phyloP scores from a whole-genome alignment of 805 yeast species.

The Pichia paraexigua region DNA sequence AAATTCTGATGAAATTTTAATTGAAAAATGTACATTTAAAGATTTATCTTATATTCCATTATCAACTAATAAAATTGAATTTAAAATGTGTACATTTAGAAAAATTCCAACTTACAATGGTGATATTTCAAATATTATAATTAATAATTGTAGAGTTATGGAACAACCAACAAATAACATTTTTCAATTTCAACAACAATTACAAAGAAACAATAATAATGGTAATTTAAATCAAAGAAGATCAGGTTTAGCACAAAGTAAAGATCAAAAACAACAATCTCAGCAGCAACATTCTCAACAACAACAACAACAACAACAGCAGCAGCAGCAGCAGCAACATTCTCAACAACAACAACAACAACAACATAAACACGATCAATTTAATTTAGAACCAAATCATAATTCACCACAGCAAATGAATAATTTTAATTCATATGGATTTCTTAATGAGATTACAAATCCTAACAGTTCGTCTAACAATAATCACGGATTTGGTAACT shows the following conservation, averaged over 20 bases:
- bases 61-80: slow-evolving; percentile 18
- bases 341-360: slow-evolving; percentile 4
- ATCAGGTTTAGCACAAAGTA: slow-evolving; percentile 2
- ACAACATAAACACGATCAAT: background rate
- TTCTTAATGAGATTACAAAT: background rate
- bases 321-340: slow-evolving; percentile 7
- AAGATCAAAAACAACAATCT: slow-evolving; percentile 1
- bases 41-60: slow-evolving; percentile 21
- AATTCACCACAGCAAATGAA: slow-evolving; percentile 6
- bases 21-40: slow-evolving; percentile 27
- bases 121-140: slow-evolving; percentile 21
- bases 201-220: slow-evolving; percentile 9
- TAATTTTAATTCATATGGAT: slow-evolving; percentile 2
- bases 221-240: background rate
- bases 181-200: slow-evolving; percentile 21
- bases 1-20: slow-evolving; percentile 20
- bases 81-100: slow-evolving; percentile 27
- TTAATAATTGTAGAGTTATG: slow-evolving; percentile 25
- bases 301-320: slow-evolving; percentile 2
- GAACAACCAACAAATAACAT: slow-evolving; percentile 22
- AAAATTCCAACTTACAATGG: slow-evolving; percentile 24
- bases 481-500: background rate
- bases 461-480: background rate
- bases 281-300: slow-evolving; percentile 5
- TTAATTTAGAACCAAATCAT: background rate